Evolutionary conservation across 2,329 filamentous ascomycete species (phyloP).

Genomic region (Cercospora zeae-maydis): DNA sequence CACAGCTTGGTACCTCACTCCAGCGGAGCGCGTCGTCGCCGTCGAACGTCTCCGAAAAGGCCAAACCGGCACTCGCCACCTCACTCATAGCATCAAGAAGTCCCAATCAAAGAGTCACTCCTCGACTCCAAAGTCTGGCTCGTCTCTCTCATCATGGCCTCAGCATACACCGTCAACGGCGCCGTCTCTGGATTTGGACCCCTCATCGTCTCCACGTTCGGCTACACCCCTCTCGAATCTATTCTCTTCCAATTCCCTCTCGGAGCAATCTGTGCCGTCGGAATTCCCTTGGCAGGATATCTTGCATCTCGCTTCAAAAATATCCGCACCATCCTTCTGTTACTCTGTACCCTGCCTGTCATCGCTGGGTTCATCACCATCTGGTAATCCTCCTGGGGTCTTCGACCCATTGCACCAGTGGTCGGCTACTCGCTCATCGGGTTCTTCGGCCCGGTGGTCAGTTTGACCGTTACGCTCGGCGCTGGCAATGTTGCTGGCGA

Average conservation of each 20-base stretch:
- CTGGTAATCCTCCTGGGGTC: not conserved
- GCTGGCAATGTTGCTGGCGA: constrained; percentile 33
- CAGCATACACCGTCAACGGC: constrained; percentile 15
- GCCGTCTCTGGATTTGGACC: constrained; percentile 6
- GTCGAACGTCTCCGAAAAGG: not conserved
- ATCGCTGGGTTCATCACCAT: constrained; percentile 1
- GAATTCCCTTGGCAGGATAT: not conserved
- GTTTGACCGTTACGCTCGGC: constrained; percentile 30
- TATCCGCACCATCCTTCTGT: constrained; percentile 28
- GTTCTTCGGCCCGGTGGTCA: not conserved
- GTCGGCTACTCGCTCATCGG: constrained; percentile 5
- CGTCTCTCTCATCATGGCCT: constrained; percentile 6
- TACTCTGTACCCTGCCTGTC: constrained; percentile 35
- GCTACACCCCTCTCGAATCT: not conserved
- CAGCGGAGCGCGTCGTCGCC: not conserved
- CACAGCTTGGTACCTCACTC: not conserved
- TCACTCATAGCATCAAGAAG: constrained; percentile 39
- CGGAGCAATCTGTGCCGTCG: not conserved
- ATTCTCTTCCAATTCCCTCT: constrained; percentile 1
- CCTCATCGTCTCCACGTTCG: constrained; percentile 1
- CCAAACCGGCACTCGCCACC: not conserved
- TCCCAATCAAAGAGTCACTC: constrained; percentile 52
- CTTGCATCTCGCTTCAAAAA: not conserved
- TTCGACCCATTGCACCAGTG: not conserved
- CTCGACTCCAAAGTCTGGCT: constrained; percentile 56